Evolutionary conservation across 148 eudicot species (phyloP).

Genomic region (Spergularia marina): DNA sequence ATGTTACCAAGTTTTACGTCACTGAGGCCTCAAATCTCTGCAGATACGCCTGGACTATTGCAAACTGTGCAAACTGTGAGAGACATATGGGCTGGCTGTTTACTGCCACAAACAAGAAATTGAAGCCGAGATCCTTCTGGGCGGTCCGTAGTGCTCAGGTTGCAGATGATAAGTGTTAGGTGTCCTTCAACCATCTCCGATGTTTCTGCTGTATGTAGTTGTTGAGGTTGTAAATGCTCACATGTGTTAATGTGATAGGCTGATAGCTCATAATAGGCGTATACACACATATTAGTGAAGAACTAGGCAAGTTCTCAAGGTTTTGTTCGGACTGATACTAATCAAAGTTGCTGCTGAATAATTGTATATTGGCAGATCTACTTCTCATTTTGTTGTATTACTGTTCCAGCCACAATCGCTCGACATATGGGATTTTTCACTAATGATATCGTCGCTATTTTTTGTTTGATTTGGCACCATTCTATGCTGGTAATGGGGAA

Average conservation of each 20-base stretch:
- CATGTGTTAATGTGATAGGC: not conserved
- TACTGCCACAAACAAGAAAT: conserved; percentile 63
- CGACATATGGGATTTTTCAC: too few relatives aligned
- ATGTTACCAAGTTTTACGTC: not conserved
- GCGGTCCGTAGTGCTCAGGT: conserved; percentile 77
- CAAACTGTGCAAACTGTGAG: conserved; percentile 70
- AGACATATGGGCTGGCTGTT: conserved; percentile 90
- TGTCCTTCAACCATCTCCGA: not conserved
- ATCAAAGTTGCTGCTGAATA: not conserved
- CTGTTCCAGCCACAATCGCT: too few relatives aligned
- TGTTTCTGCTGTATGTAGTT: conserved; percentile 8
- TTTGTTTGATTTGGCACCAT: too few relatives aligned
- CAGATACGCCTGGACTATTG: conserved; percentile 96
- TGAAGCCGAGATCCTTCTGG: conserved; percentile 75
- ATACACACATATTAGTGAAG: not conserved
- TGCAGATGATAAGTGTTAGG: conserved; percentile 53
- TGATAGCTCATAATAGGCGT: not conserved
- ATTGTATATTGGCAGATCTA: not conserved
- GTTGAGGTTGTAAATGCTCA: conserved; percentile 12
- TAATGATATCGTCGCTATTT: too few relatives aligned
- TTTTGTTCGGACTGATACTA: not conserved
- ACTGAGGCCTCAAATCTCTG: conserved; percentile 3
- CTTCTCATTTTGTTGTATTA: not conserved
- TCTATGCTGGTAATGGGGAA: too few relatives aligned
- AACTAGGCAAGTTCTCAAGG: not conserved